Evolutionary conservation across 805 yeast species (phyloP).

Genomic region (Candida andamanensis): DNA sequence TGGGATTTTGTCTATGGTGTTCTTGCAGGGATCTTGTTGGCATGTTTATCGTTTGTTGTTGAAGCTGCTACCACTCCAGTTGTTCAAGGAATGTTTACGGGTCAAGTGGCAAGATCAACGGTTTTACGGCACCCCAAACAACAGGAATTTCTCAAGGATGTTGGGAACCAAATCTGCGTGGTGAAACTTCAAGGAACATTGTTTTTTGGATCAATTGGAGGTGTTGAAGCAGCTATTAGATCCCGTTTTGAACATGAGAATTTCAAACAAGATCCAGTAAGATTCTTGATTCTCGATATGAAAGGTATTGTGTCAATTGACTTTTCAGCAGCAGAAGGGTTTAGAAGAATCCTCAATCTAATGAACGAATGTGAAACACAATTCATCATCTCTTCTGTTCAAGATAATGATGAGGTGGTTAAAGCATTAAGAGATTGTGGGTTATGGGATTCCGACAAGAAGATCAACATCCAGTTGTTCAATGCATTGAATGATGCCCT

Average conservation of each 20-base stretch:
- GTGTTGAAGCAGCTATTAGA: slow-evolving; percentile 74
- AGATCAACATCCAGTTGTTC: slow-evolving; percentile 53
- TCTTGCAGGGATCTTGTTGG: slow-evolving; percentile 81
- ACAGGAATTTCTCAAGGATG: slow-evolving; percentile 74
- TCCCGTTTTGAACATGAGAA: slow-evolving; percentile 52
- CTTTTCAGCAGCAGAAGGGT: slow-evolving; percentile 94
- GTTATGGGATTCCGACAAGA: slow-evolving; percentile 49
- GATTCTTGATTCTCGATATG: slow-evolving; percentile 80
- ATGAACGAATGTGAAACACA: slow-evolving; percentile 64
- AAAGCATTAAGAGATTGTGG: slow-evolving; percentile 80
- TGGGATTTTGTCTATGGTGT: slow-evolving; percentile 95
- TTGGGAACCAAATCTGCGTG: slow-evolving; percentile 87
- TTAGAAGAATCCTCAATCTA: slow-evolving; percentile 78
- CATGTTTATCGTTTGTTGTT: slow-evolving; percentile 92
- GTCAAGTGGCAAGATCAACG: slow-evolving; percentile 85
- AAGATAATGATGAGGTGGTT: slow-evolving; percentile 59
- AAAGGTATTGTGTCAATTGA: slow-evolving; percentile 77
- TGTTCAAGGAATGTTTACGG: slow-evolving; percentile 76
- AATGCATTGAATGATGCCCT: slow-evolving; percentile 78
- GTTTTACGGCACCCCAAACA: slow-evolving; percentile 89
- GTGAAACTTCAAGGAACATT: slow-evolving; percentile 82
- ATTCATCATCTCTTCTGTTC: slow-evolving; percentile 74
- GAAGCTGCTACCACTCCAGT: slow-evolving; percentile 85
- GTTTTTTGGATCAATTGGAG: slow-evolving; percentile 93
- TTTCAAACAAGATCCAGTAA: slow-evolving; percentile 56